Evolutionary conservation across 768 basidiomycete species (phyloP).

Genomic region (Gyrodon lividus): DNA sequence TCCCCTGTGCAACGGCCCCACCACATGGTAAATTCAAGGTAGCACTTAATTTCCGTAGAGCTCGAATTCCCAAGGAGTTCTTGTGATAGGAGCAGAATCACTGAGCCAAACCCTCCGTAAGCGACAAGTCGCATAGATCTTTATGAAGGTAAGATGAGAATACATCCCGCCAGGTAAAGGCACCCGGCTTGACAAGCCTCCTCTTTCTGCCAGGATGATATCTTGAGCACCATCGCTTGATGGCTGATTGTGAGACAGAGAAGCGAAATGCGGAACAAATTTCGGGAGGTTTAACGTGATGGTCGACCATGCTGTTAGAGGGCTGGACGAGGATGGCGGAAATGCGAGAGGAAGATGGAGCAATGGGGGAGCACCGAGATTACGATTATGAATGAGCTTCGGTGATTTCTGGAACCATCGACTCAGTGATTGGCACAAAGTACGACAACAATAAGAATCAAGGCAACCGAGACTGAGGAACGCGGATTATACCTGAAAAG

Average conservation of each 20-base stretch:
- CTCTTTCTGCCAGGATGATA: slow-evolving; percentile 22
- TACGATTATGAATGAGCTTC: slow-evolving; percentile 41
- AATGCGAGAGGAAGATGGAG: slow-evolving; percentile 73
- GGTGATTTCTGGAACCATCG: slow-evolving; percentile 50
- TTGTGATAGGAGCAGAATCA: slow-evolving; percentile 50
- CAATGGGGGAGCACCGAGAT: slow-evolving; percentile 44
- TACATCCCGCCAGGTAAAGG: slow-evolving; percentile 52
- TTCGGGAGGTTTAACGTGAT: slow-evolving; percentile 59
- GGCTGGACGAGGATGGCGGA: slow-evolving; percentile 51
- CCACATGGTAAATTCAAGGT: slow-evolving; percentile 14
- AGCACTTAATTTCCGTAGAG: slow-evolving; percentile 48
- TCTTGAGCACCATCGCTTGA: slow-evolving; percentile 22
- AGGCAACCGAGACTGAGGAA: slow-evolving; percentile 2
- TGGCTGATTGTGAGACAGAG: slow-evolving; percentile 34
- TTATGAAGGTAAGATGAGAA: slow-evolving; percentile 69
- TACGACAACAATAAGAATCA: background rate
- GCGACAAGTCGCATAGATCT: slow-evolving; percentile 76
- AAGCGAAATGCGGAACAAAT: slow-evolving; percentile 61
- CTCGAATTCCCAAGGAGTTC: slow-evolving; percentile 74
- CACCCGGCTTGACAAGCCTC: slow-evolving; percentile 17
- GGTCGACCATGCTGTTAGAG: slow-evolving; percentile 70
- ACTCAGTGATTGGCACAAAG: slow-evolving; percentile 2
- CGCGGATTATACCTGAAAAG: slow-evolving; percentile 64
- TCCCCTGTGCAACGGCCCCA: slow-evolving; percentile 19
- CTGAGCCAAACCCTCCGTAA: slow-evolving; percentile 77